Evolutionary conservation across 73 alveolate genomes (phyloP).

Genomic region (Symbiodinium pilosum): DNA sequence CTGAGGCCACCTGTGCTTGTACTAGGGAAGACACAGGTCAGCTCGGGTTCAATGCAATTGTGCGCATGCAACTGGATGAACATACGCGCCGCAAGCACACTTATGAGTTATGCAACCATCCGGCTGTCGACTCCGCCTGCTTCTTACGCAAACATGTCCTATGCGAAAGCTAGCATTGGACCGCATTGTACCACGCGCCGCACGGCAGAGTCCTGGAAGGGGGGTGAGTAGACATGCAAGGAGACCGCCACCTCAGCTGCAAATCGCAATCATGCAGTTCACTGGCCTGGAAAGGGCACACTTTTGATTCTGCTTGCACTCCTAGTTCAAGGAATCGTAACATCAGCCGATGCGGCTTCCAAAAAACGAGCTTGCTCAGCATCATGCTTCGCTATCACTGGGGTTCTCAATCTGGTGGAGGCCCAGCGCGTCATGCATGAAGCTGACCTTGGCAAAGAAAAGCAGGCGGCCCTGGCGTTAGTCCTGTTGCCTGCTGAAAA

Average conservation of each 20-base stretch:
- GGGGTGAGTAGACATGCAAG: slow-evolving; percentile 68
- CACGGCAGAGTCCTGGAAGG: slow-evolving; percentile 69
- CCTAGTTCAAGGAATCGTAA: too few relatives aligned
- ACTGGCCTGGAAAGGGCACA: too few relatives aligned
- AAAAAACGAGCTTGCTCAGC: too few relatives aligned
- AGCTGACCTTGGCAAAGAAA: slow-evolving; percentile 51
- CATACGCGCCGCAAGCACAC: not conserved
- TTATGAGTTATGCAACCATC: not conserved
- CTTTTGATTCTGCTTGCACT: too few relatives aligned
- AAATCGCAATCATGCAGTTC: not conserved
- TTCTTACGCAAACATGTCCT: too few relatives aligned
- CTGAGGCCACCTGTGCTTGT: too few relatives aligned
- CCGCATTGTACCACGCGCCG: too few relatives aligned
- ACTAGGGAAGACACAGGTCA: too few relatives aligned
- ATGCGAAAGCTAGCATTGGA: too few relatives aligned
- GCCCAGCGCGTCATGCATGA: slow-evolving; percentile 77
- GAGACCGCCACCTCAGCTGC: slow-evolving; percentile 67
- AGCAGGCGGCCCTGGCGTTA: too few relatives aligned
- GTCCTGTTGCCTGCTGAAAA: not conserved
- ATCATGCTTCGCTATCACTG: slow-evolving; percentile 25
- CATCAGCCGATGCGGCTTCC: too few relatives aligned
- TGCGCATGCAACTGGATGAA: not conserved
- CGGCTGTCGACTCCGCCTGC: not conserved
- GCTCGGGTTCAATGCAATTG: too few relatives aligned
- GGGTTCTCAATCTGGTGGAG: slow-evolving; percentile 83